Evolutionary conservation across 257 asterid genomes (phyloP), one percentile per base, ranked within the genome.

Genomic region (Solanum pimpinellifolium): DNA sequence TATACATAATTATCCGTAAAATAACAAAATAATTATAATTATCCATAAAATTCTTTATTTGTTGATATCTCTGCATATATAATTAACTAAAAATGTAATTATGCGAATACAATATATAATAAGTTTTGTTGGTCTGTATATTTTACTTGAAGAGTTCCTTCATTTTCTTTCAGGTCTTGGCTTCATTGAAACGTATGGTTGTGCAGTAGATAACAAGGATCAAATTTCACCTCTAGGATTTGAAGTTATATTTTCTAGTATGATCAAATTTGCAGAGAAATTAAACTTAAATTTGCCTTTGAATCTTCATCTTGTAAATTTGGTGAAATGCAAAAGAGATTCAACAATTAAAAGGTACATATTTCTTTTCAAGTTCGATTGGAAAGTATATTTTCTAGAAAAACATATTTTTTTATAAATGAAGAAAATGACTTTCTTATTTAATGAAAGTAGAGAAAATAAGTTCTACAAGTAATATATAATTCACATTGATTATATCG

Each of bases 171-270:
- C 41, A 92, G 94, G 94, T 35, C 62, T 91, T 87, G 90, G 88
- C 20, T 91, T 87, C 74, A 87, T 92, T 11, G 86, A 42, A 4
- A 49, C 76, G 2, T 62, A 88, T 60, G 49, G 52, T 33, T 85
- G 83, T 65, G 91, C 89, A 81, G 87, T 86, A 1, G 20, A 37
- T 42, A 78, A 83, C 18, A 70, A 86, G 7, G 70, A 83, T 60
- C 92, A 88, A 35, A 35, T 47, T 85, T 84, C 91, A 37, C 92
- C 92, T 2, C 13, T 86, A 5, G 90, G 94, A 44, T 92, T 91
- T 73, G 81, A 90, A 18, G 49, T 92, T 23, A 59, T 86, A 9
- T 90, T 90, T 73, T 87, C 91, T 16, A 41, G 29, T 20, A 91
- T 92, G 92, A 42, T 89, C 15, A 72, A 85, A 7, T 49, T 27